Evolutionary conservation across 2,329 filamentous ascomycete genomes (phyloP).

Genomic region (Peltaster fructicola): DNA sequence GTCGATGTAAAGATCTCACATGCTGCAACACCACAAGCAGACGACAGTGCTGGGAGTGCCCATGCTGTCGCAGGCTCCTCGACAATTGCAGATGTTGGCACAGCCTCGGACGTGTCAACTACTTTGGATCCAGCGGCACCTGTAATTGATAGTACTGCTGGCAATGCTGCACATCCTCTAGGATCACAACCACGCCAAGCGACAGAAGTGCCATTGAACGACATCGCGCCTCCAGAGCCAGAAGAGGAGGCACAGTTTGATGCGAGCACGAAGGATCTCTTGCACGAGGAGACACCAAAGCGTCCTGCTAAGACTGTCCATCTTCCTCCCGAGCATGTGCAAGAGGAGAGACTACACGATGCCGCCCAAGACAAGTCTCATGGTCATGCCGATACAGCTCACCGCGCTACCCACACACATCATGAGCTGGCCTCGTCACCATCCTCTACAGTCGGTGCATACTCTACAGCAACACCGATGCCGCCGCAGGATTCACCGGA

Average conservation of each 20-base stretch:
- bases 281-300: constrained; percentile 10
- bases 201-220: constrained; percentile 5
- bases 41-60: no score
- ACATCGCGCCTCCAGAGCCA: constrained; percentile 11
- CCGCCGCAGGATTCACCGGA: constrained; percentile 33
- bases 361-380: constrained; percentile 19
- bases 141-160: no score
- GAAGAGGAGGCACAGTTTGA: constrained; percentile 14
- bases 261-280: constrained; percentile 8
- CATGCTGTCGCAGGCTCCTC: no score
- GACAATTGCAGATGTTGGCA: no score
- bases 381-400: no score
- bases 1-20: no score
- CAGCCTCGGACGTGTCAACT: no score
- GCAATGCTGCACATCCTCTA: no score
- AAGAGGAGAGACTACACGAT: constrained; percentile 29
- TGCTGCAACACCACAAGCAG: no score
- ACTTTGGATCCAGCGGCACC: no score
- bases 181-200: no score
- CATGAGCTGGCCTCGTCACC: constrained; percentile 28
- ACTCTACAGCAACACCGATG: constrained; percentile 55
- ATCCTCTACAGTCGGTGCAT: constrained; percentile 49
- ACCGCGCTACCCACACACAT: constrained; percentile 13
- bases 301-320: constrained; percentile 25
- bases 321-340: constrained; percentile 31